Base-by-base conservation (phyloP, 805 yeast genomes). In the Yamadazyma endophytica region DNA sequence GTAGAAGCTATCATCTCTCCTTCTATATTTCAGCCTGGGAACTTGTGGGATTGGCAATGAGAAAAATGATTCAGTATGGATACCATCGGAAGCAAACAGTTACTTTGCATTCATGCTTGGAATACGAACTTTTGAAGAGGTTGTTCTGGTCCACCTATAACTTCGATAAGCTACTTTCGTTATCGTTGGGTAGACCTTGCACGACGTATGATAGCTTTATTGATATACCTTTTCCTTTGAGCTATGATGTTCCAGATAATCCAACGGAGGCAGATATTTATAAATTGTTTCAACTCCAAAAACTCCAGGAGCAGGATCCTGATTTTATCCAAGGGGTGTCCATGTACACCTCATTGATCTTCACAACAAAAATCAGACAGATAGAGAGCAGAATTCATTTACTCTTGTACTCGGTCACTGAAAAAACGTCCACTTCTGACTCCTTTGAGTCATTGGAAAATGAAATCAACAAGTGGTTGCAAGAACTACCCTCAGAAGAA, bases 361-460 rank as follows among this genome's bases (percentile, higher is more conserved):
- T 29, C 13, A 40, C 44, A 2, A 23, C 41, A 2, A 28, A 31
- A 12, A 32, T 40, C 3, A 15, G 44, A 12, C 19, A 22, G 23
- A 40, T 40, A 11, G 44, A 40, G 20, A 40, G 35, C 12, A 31
- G 41, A 19, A 33, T 40, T 14, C 44, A 40, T 12, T 25, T 36
- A 13, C 13, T 36, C 5, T 24, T 36, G 11, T 40, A 33, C 19
- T 36, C 44, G 2, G 35, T 34, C 4, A 36, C 31, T 20, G 25
- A 22, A 13, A 17, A 13, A 4, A 24, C 34, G 5, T 40, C 40
- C 2, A 13, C 31, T 2, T 40, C 37, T 9, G 40, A 40, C 20
- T 29, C 36, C 9, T 24, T 33, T 17, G 35, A 35, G 7, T 28
- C 39, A 1, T 22, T 40, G 5, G 29, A 32, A 13, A 12, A 18